Evolutionary conservation across 2,329 filamentous ascomycete species (phyloP), one percentile per base, ranked within the genome.

Genomic region (Botrytis deweyae): DNA sequence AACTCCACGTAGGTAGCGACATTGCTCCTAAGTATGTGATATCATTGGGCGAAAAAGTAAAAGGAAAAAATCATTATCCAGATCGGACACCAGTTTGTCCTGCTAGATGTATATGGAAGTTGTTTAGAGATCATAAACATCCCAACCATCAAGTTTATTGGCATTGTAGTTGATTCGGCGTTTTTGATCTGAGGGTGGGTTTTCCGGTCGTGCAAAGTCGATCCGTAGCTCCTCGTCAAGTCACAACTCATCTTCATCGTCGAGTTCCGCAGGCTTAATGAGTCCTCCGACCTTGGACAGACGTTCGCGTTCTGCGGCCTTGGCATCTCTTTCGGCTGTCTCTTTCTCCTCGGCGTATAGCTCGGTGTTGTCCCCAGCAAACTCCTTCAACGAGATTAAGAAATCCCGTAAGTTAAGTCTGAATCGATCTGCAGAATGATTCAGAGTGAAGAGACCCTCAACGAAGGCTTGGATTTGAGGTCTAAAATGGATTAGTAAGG

Each of bases 351-450:
- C 95, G 6, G 93, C 90, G 83, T 92, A 99, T 16, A 99, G 88
- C 81, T 99, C 96, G 1, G 95, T 90, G 79, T 98, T 98, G 84
- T 99, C 96, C 70, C 93, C 96, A 0, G 94, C 91, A 76, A 98
- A 99, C 84, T 99, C 97, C 85, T 98, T 97, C 78, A 99, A 87
- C 36, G 95, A 97, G 80, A 99, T 97, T 78, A 99, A 86, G 89
- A 99, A 99, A 84, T 99, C 96, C 77, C 96, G 94, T 70, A 99
- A 86, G 80, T 97, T 94, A 72, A 97, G 90, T 82, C 97, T 97
- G 91, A 99, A 99, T 82, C 94, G 94, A 81, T 93, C 93, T 77
- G 97, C 91, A 80, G 97, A 93, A 73, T 92, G 93, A 82, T 97
- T 98, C 78, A 93, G 88, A 10, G 91, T 89, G 83, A 99, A 97